phyloP scores from a whole-genome alignment of 805 yeast genomes.

The Cyberlindnera samutprakarnensis region DNA sequence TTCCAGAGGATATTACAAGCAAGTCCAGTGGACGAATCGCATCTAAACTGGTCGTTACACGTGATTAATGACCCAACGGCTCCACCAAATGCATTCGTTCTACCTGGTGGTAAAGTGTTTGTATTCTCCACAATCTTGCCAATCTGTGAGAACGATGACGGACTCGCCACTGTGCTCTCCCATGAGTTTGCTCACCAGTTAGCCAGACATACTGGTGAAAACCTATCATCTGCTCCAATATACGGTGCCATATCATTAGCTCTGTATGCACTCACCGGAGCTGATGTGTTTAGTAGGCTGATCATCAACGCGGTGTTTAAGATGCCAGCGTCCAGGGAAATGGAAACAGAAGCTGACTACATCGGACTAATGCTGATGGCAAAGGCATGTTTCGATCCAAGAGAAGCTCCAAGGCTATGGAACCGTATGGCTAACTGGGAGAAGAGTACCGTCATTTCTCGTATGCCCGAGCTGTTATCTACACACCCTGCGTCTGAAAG shows the following conservation, averaged over 20 bases:
- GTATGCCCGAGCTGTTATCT: slow-evolving; percentile 56
- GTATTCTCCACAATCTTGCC: slow-evolving; percentile 75
- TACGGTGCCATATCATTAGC: slow-evolving; percentile 46
- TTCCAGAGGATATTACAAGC: slow-evolving; percentile 59
- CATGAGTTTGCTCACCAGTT: slow-evolving; percentile 94
- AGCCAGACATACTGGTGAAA: slow-evolving; percentile 87
- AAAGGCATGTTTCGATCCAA: slow-evolving; percentile 77
- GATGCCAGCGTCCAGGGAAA: slow-evolving; percentile 82
- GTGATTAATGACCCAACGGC: slow-evolving; percentile 60
- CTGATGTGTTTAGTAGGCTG: slow-evolving; percentile 42
- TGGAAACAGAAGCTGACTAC: slow-evolving; percentile 95
- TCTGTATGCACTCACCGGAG: slow-evolving; percentile 56
- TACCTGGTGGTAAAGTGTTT: slow-evolving; percentile 95
- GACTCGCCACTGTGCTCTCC: slow-evolving; percentile 88
- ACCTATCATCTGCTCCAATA: slow-evolving; percentile 69
- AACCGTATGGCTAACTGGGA: slow-evolving; percentile 60
- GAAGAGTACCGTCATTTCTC: slow-evolving; percentile 22
- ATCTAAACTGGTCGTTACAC: slow-evolving; percentile 67
- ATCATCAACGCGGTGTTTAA: slow-evolving; percentile 49
- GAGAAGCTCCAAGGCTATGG: slow-evolving; percentile 76
- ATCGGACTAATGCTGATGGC: slow-evolving; percentile 93
- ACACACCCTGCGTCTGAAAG: slow-evolving; percentile 86
- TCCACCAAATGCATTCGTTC: slow-evolving; percentile 95
- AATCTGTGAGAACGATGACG: slow-evolving; percentile 76
- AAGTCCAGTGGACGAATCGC: slow-evolving; percentile 32